Conservation (phyloP, 2,329 filamentous ascomycete species). For the Penicillium corylophilum region DNA sequence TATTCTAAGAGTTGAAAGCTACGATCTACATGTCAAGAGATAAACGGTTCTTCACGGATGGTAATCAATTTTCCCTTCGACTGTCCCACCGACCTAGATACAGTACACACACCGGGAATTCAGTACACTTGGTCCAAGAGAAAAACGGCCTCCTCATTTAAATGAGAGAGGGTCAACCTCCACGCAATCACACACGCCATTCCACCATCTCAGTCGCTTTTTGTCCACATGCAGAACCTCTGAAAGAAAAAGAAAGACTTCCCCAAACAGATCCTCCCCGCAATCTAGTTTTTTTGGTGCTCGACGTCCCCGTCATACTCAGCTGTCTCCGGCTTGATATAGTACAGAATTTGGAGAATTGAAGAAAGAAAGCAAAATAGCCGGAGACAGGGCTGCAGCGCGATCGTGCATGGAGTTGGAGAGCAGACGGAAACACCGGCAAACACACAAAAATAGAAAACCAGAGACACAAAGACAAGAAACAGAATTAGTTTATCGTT, state of each 20-base stretch:
- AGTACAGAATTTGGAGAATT: constrained; percentile 17
- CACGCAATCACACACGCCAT: neutral
- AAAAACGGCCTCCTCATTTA: constrained; percentile 17
- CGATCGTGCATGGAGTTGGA: neutral
- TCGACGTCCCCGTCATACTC: constrained; percentile 8
- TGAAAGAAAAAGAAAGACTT: constrained; percentile 12
- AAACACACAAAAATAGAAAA: constrained; percentile 18
- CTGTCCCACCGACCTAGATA: constrained; percentile 21
- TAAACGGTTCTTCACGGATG: constrained; percentile 16
- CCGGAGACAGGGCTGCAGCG: neutral
- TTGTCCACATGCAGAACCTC: constrained; percentile 17
- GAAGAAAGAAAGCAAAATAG: constrained; percentile 7
- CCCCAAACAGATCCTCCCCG: constrained; percentile 15
- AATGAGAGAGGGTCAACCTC: neutral
- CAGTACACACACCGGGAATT: constrained; percentile 17
- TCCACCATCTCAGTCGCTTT: constrained; percentile 8
- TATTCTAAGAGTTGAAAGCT: neutral
- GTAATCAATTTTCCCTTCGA: constrained; percentile 22
- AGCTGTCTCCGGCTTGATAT: constrained; percentile 19
- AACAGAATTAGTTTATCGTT: constrained; percentile 25
- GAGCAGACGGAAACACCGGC: constrained; percentile 13
- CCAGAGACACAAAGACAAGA: constrained; percentile 16
- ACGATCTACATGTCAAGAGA: neutral
- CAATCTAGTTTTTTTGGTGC: constrained; percentile 28
- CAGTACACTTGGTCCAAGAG: constrained; percentile 14